Conservation (phyloP, 2,329 filamentous ascomycete species). For the Exophiala mesophila region DNA sequence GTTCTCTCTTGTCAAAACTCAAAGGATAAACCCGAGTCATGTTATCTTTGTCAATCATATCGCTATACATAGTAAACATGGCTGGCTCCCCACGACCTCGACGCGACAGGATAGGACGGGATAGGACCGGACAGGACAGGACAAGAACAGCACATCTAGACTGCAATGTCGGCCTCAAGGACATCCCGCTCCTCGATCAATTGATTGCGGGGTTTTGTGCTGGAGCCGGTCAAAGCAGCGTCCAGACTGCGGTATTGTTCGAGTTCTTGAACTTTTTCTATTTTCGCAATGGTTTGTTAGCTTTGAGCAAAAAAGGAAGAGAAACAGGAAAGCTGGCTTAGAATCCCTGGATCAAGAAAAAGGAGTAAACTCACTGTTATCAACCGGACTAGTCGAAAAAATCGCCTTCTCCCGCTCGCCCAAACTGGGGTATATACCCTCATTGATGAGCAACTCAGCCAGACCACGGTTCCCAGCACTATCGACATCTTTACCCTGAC, state of each 20-base stretch:
- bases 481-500: slow-evolving; percentile 15
- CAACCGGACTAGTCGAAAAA: slow-evolving; percentile 26
- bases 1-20: too few species aligned
- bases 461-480: slow-evolving; percentile 12
- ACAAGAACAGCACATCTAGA: too few species aligned
- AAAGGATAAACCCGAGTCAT: too few species aligned
- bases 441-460: slow-evolving; percentile 23
- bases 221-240: slow-evolving; percentile 20
- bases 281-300: not conserved
- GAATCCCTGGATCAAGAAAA: too few species aligned
- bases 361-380: slow-evolving; percentile 14
- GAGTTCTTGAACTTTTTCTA: slow-evolving; percentile 24
- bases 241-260: slow-evolving; percentile 25
- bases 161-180: slow-evolving; percentile 25
- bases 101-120: too few species aligned
- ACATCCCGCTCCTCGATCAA: slow-evolving; percentile 25
- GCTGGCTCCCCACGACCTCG: too few species aligned
- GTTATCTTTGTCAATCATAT: too few species aligned
- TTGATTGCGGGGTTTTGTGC: slow-evolving; percentile 13
- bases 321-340: not conserved
- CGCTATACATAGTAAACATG: too few species aligned
- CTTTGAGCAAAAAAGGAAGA: not conserved
- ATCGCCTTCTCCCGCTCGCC: slow-evolving; percentile 28
- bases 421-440: slow-evolving; percentile 25
- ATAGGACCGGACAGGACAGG: too few species aligned